phyloP scores from a whole-genome alignment of 257 asterid genomes.

The Salvia rosmarinus region DNA sequence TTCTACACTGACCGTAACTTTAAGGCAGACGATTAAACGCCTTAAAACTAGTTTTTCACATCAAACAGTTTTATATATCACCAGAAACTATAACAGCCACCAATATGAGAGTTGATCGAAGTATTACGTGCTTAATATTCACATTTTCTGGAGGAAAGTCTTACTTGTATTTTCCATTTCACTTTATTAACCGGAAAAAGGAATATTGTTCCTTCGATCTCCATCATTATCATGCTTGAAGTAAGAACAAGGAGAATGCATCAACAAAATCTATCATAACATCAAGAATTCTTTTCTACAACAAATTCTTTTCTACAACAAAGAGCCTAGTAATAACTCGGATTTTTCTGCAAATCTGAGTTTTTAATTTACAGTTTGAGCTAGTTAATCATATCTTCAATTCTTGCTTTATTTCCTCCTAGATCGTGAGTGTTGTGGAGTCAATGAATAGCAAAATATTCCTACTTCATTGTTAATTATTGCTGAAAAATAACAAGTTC shows the following conservation, averaged over 20 bases:
- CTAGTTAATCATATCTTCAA: constrained; percentile 10
- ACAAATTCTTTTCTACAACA: neutral
- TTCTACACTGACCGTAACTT: neutral
- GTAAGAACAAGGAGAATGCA: neutral
- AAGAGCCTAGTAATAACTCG: neutral
- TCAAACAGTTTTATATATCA: no score
- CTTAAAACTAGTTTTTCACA: neutral
- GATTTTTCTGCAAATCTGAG: constrained; percentile 6
- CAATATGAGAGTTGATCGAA: neutral
- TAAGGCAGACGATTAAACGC: neutral
- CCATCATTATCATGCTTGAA: no score
- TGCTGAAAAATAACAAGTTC: neutral
- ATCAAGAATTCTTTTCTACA: neutral
- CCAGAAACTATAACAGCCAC: neutral
- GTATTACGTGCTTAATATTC: neutral
- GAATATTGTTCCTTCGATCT: no score
- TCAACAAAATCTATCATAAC: neutral
- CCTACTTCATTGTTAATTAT: no score
- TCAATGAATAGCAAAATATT: neutral
- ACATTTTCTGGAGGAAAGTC: neutral
- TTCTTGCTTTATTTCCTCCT: neutral
- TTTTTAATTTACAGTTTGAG: neutral
- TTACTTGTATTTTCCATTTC: neutral
- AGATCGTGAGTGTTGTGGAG: neutral
- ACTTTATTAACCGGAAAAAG: no score